Evolutionary conservation across 139 green algal genomes (phyloP).

Genomic region (Dunaliella primolecta): DNA sequence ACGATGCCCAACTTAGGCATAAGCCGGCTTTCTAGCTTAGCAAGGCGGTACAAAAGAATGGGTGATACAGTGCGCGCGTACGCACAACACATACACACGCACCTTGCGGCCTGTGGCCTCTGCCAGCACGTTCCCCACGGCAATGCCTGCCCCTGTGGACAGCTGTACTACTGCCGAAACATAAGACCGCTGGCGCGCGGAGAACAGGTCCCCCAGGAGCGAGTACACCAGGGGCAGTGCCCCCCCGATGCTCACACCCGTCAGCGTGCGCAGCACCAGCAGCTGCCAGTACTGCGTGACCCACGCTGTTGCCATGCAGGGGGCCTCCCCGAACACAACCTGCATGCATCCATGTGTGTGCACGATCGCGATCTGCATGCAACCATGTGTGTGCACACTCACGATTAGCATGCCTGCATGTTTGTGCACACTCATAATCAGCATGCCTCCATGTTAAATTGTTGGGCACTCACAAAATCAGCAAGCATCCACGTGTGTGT

Average conservation of each 20-base stretch:
- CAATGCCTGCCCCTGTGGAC: constrained; percentile 61
- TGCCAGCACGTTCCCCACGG: constrained; percentile 58
- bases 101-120: neutral
- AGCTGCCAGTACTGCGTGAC: constrained; percentile 79
- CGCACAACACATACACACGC: too few relatives aligned
- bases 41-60: too few relatives aligned
- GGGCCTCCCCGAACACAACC: constrained; percentile 64
- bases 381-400: too few relatives aligned
- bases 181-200: constrained; percentile 12
- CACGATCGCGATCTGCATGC: too few relatives aligned
- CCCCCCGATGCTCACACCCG: constrained; percentile 78
- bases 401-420: too few relatives aligned
- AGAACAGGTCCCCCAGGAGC: constrained; percentile 67
- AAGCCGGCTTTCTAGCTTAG: too few relatives aligned
- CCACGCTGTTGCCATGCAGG: constrained; percentile 70
- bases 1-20: too few relatives aligned
- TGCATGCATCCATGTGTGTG: neutral
- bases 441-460: too few relatives aligned
- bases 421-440: too few relatives aligned
- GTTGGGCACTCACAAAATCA: too few relatives aligned
- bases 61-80: too few relatives aligned
- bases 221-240: constrained; percentile 77
- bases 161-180: constrained; percentile 62
- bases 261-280: constrained; percentile 74
- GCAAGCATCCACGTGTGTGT: too few relatives aligned